Percentiles rank a stretch among this genome's conserved stretches.
Evolutionary conservation across 1,139 yeast genomes (phyloP).

Genomic region (Pichia sp.): DNA sequence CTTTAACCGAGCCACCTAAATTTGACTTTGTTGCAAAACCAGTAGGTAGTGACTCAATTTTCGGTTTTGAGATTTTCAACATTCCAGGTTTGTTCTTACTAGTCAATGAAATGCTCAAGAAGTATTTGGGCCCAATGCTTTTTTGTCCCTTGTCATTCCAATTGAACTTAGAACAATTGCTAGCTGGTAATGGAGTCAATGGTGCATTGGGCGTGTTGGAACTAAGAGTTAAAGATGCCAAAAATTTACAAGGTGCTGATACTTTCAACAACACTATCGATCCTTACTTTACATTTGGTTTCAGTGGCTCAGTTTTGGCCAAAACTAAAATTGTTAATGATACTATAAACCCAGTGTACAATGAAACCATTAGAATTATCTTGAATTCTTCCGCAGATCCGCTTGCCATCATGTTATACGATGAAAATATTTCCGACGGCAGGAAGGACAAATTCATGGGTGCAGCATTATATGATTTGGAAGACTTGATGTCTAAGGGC

Average conservation of each 20-base stretch:
- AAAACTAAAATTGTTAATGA: constrained; percentile 63
- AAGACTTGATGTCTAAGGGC: constrained; percentile 53
- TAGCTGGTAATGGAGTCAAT: constrained; percentile 77
- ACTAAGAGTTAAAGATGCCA: constrained; percentile 62
- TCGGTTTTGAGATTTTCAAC: constrained; percentile 82
- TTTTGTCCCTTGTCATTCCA: constrained; percentile 89
- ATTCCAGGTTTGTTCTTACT: constrained; percentile 83
- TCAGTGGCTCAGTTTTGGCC: constrained; percentile 55
- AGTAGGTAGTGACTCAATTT: constrained; percentile 66
- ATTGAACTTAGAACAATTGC: constrained; percentile 81
- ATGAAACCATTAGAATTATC: constrained; percentile 69
- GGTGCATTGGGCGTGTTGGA: constrained; percentile 85
- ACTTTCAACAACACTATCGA: constrained; percentile 76
- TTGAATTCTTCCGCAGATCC: constrained; percentile 79
- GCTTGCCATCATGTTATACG: constrained; percentile 62
- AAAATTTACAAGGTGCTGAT: constrained; percentile 62
- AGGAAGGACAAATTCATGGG: constrained; percentile 84
- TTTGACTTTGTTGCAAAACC: constrained; percentile 76
- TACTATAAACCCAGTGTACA: constrained; percentile 74
- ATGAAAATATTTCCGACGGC: constrained; percentile 59
- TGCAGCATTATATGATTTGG: constrained; percentile 69
- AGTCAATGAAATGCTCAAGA: constrained; percentile 77
- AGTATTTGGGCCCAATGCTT: constrained; percentile 85
- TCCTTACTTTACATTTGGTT: constrained; percentile 78
- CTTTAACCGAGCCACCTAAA: constrained; percentile 78